Conservation (phyloP, 2,329 filamentous ascomycete genomes). For the Verticillium longisporum region DNA sequence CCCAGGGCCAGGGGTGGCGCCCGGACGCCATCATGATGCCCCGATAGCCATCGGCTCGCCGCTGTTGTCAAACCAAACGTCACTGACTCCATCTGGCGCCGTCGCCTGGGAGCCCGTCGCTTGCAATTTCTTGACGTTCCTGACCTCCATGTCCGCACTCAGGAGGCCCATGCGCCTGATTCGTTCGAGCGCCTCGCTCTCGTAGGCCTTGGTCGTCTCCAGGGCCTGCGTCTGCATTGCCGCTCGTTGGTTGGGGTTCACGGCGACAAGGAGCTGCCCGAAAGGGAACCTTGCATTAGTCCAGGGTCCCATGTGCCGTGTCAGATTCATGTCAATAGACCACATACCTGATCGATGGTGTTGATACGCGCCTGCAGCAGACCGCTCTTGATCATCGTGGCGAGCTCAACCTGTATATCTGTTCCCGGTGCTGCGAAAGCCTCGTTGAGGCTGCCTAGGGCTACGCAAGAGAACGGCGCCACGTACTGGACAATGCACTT, state of each 20-base stretch:
- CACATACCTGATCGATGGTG: conserved; percentile 62
- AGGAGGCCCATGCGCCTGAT: conserved; percentile 72
- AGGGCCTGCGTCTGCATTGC: conserved; percentile 66
- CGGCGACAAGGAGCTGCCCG: conserved; percentile 62
- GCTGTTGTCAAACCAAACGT: conserved; percentile 26
- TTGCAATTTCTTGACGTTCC: conserved; percentile 16
- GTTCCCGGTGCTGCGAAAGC: conserved; percentile 63
- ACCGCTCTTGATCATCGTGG: conserved; percentile 67
- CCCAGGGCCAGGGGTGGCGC: not conserved
- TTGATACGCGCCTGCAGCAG: conserved; percentile 76
- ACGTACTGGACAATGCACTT: conserved; percentile 95
- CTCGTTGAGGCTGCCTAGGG: conserved; percentile 67
- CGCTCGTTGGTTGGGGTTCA: conserved; percentile 57
- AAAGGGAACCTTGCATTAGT: conserved; percentile 4
- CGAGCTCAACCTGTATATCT: conserved; percentile 67
- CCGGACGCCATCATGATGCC: not conserved
- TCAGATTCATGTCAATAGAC: not conserved
- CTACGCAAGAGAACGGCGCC: conserved; percentile 82
- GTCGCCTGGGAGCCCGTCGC: conserved; percentile 4
- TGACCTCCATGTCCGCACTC: conserved; percentile 68
- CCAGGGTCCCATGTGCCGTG: conserved; percentile 1
- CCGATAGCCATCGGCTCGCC: conserved; percentile 4
- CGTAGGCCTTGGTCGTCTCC: conserved; percentile 61
- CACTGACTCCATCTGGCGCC: conserved; percentile 15
- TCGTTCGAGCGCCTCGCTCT: conserved; percentile 67